phyloP scores from a whole-genome alignment of 345 rosid genomes.

The Arabidopsis suecica region DNA sequence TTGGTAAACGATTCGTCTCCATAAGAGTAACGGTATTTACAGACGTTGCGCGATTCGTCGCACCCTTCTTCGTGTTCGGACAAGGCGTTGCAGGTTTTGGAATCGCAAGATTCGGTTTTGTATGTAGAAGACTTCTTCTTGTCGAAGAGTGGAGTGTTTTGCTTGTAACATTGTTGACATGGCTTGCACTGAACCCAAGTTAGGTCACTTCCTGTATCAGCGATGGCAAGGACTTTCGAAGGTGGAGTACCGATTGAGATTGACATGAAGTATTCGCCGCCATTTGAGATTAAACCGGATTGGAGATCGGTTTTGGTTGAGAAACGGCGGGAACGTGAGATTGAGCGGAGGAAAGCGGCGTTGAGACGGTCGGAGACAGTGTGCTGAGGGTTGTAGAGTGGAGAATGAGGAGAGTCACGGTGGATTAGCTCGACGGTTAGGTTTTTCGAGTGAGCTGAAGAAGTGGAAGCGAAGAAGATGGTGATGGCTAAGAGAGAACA shows the following conservation, averaged over 20 bases:
- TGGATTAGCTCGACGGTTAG: slow-evolving; percentile 45
- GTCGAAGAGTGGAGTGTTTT: slow-evolving; percentile 41
- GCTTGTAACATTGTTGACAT: slow-evolving; percentile 43
- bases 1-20: slow-evolving; percentile 50
- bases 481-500: slow-evolving; percentile 23
- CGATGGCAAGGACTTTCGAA: slow-evolving; percentile 26
- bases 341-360: slow-evolving; percentile 43
- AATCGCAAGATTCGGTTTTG: slow-evolving; percentile 35
- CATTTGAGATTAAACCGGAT: slow-evolving; percentile 27
- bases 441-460: slow-evolving; percentile 11
- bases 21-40: slow-evolving; percentile 56
- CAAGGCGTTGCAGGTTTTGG: slow-evolving; percentile 30
- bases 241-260: slow-evolving; percentile 50
- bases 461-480: not conserved
- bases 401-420: slow-evolving; percentile 46
- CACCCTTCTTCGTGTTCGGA: slow-evolving; percentile 36
- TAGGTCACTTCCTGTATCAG: slow-evolving; percentile 48
- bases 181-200: slow-evolving; percentile 46
- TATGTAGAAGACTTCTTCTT: slow-evolving; percentile 38
- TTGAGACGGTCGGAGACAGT: slow-evolving; percentile 38
- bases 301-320: slow-evolving; percentile 36
- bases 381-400: slow-evolving; percentile 41
- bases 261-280: slow-evolving; percentile 43
- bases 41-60: slow-evolving; percentile 19
- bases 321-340: slow-evolving; percentile 44